Percentiles rank a stretch among this genome's conserved stretches.
Evolutionary conservation across 2,329 filamentous ascomycete species (phyloP).

Genomic region (Colletotrichum destructivum): DNA sequence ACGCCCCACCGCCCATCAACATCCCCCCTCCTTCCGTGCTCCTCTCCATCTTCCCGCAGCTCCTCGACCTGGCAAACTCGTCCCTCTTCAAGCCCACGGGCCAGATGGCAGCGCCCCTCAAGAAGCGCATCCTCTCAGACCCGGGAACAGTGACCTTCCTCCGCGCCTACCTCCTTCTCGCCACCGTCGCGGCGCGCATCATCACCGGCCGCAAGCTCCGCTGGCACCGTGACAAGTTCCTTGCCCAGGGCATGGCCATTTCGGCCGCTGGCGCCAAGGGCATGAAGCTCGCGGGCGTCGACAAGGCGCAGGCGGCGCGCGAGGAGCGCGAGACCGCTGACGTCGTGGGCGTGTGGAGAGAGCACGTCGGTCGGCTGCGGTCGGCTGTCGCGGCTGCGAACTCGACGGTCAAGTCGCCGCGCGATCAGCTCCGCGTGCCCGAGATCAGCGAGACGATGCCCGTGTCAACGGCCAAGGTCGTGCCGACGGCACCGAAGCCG

Average conservation of each 20-base stretch:
- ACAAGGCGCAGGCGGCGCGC: slow-evolving; percentile 84
- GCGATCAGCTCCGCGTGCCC: slow-evolving; percentile 69
- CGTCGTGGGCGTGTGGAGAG: slow-evolving; percentile 81
- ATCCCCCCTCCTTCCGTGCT: slow-evolving; percentile 90
- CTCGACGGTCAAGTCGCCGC: slow-evolving; percentile 52
- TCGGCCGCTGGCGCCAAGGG: slow-evolving; percentile 82
- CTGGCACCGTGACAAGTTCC: slow-evolving; percentile 90
- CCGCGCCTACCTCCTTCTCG: slow-evolving; percentile 73
- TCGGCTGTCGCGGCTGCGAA: slow-evolving; percentile 80
- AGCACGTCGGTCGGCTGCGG: slow-evolving; percentile 81
- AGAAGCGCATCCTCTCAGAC: slow-evolving; percentile 75
- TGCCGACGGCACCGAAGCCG: slow-evolving; percentile 78
- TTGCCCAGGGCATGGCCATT: slow-evolving; percentile 92
- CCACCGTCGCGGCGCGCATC: slow-evolving; percentile 81
- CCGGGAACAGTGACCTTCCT: slow-evolving; percentile 75
- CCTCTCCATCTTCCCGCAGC: slow-evolving; percentile 80
- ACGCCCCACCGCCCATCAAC: slow-evolving; percentile 79
- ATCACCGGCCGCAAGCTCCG: slow-evolving; percentile 88
- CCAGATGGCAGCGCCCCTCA: slow-evolving; percentile 67
- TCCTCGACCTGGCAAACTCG: slow-evolving; percentile 77
- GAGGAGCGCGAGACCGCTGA: slow-evolving; percentile 90
- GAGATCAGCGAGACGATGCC: slow-evolving; percentile 80
- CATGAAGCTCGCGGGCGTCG: slow-evolving; percentile 92
- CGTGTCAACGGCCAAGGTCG: slow-evolving; percentile 79
- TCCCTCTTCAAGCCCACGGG: slow-evolving; percentile 76